Conservation (phyloP, 1,139 yeast species). For the Hyphopichia wangnamkhiaoensis region DNA sequence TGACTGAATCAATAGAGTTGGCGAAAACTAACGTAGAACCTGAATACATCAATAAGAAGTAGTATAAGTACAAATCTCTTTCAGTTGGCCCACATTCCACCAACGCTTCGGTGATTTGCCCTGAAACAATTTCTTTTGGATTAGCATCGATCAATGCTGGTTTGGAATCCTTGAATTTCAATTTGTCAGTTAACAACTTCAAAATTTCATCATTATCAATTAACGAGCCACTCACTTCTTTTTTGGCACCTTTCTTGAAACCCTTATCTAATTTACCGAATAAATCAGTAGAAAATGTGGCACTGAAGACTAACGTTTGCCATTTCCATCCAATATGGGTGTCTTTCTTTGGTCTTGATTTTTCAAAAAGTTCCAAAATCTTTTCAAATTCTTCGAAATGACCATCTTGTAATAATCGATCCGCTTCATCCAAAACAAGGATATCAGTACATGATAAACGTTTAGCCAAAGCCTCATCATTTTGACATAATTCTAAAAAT, state of each 20-base stretch:
- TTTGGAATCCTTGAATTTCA: slow-evolving; percentile 57
- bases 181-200: slow-evolving; percentile 54
- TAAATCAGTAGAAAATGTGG: slow-evolving; percentile 84
- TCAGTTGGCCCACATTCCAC: slow-evolving; percentile 91
- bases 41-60: slow-evolving; percentile 81
- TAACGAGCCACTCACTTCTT: slow-evolving; percentile 32
- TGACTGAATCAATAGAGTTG: slow-evolving; percentile 91
- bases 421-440: slow-evolving; percentile 95
- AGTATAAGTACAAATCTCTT: slow-evolving; percentile 87
- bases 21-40: slow-evolving; percentile 92
- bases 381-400: slow-evolving; percentile 92
- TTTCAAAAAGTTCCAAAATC: slow-evolving; percentile 62
- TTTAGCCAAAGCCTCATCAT: slow-evolving; percentile 52
- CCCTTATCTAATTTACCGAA: slow-evolving; percentile 67
- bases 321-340: slow-evolving; percentile 49
- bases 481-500: slow-evolving; percentile 75
- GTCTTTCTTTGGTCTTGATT: slow-evolving; percentile 29
- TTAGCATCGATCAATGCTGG: slow-evolving; percentile 80
- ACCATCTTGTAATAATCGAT: slow-evolving; percentile 90
- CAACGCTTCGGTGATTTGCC: slow-evolving; percentile 77
- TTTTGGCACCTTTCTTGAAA: slow-evolving; percentile 31
- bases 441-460: slow-evolving; percentile 66
- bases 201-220: slow-evolving; percentile 56
- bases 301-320: slow-evolving; percentile 93
- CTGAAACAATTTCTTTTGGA: slow-evolving; percentile 80